Percentiles rank a stretch among this genome's conserved stretches.
phyloP scores from a whole-genome alignment of 1,139 yeast genomes.

The Candida sanyaensis region DNA sequence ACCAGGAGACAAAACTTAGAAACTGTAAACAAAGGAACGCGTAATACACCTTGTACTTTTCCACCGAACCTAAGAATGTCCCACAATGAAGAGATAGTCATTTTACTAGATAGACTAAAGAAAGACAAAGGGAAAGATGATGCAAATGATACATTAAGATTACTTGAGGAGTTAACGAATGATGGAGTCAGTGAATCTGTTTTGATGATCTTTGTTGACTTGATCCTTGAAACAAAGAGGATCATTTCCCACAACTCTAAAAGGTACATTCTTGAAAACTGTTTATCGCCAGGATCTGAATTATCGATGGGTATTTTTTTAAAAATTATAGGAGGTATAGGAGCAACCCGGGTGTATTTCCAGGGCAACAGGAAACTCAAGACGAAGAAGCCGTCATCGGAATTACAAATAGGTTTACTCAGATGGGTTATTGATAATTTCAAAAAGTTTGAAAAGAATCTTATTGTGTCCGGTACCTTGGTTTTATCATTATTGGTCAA shows the following conservation, averaged over 20 bases:
- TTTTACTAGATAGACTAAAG: constrained; percentile 1
- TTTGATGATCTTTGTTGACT: constrained; percentile 5
- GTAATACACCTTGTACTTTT: too few relatives aligned
- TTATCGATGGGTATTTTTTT: constrained; percentile 17
- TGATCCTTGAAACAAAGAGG: constrained; percentile 7
- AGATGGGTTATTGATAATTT: constrained; percentile 29
- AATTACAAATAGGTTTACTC: constrained; percentile 23
- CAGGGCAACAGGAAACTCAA: constrained; percentile 19
- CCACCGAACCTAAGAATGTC: background rate
- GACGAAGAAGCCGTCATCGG: constrained; percentile 19
- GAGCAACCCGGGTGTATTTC: constrained; percentile 26
- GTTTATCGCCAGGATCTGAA: constrained; percentile 11
- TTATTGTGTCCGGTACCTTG: constrained; percentile 15
- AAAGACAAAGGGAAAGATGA: constrained; percentile 1
- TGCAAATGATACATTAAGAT: background rate
- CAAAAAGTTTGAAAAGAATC: constrained; percentile 22
- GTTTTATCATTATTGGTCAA: constrained; percentile 28
- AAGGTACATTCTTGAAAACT: constrained; percentile 9
- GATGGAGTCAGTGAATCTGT: constrained; percentile 5
- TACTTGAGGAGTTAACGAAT: background rate
- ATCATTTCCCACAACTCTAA: constrained; percentile 9
- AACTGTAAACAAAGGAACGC: background rate
- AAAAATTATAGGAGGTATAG: constrained; percentile 26
- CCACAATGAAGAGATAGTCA: constrained; percentile 3
- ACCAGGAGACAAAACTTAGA: background rate